Conservation (phyloP, 208 protist species). For the Leishmania turanica region DNA sequence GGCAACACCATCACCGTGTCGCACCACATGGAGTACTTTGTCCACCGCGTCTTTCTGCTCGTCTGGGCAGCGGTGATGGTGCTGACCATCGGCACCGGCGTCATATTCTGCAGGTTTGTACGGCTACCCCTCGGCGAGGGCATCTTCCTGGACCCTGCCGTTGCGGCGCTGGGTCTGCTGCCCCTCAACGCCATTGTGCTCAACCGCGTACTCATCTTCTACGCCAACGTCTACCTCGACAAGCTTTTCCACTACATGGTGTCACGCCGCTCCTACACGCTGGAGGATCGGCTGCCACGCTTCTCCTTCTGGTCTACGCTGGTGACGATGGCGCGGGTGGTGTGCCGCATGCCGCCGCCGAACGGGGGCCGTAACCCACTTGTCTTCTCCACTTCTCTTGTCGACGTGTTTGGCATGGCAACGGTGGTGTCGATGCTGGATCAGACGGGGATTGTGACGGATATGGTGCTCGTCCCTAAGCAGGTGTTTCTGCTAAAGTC, state of each 20-base stretch:
- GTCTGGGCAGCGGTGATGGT: conserved; percentile 68
- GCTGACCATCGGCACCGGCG: conserved; percentile 44
- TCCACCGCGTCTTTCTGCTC: conserved; percentile 76
- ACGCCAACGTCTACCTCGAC: conserved; percentile 86
- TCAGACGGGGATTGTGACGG: conserved; percentile 83
- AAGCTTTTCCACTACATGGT: conserved; percentile 84
- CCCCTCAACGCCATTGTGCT: conserved; percentile 86
- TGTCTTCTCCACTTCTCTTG: conserved; percentile 76
- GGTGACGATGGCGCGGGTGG: conserved; percentile 51
- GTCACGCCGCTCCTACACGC: conserved; percentile 50
- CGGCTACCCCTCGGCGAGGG: conserved; percentile 55
- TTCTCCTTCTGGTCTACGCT: conserved; percentile 72
- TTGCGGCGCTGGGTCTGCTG: conserved; percentile 82
- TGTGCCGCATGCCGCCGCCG: conserved; percentile 45
- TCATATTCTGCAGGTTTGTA: conserved; percentile 43
- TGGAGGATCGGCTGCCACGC: conserved; percentile 81
- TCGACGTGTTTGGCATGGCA: conserved; percentile 83
- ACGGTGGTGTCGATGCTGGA: conserved; percentile 88
- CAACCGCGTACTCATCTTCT: conserved; percentile 77
- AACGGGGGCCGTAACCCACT: conserved; percentile 62
- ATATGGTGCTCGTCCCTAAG: conserved; percentile 87
- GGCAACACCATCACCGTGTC: conserved; percentile 81
- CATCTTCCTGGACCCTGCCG: conserved; percentile 65
- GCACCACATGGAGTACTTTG: conserved; percentile 87
- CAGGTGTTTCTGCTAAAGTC: conserved; percentile 64